Evolutionary conservation across 805 yeast genomes (phyloP).

Genomic region (Isabelozyma heimii): DNA sequence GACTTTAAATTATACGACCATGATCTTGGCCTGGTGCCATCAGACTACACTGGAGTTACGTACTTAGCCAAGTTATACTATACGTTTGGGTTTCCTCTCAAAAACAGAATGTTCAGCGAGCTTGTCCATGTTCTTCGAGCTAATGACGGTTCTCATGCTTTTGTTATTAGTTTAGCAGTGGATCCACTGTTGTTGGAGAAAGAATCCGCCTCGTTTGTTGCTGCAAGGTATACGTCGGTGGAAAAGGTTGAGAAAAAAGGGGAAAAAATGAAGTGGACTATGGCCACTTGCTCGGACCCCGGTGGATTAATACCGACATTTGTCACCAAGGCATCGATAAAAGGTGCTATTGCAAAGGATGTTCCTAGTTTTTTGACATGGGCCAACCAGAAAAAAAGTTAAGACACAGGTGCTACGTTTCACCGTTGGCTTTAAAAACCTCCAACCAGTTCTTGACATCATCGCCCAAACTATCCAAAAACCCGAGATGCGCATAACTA

Average conservation of each 20-base stretch:
- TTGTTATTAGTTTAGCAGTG: slow-evolving; percentile 32
- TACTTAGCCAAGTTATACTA: slow-evolving; percentile 33
- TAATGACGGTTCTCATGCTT: slow-evolving; percentile 12
- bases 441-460: slow-evolving; percentile 42
- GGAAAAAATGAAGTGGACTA: slow-evolving; percentile 27
- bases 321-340: slow-evolving; percentile 27
- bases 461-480: slow-evolving; percentile 40
- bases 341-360: slow-evolving; percentile 37
- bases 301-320: slow-evolving; percentile 39
- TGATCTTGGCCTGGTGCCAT: slow-evolving; percentile 7
- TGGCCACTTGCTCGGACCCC: slow-evolving; percentile 40
- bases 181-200: slow-evolving; percentile 21
- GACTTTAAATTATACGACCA: slow-evolving; percentile 19
- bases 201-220: slow-evolving; percentile 15
- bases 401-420: slow-evolving; percentile 6
- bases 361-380: slow-evolving; percentile 38
- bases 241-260: slow-evolving; percentile 33
- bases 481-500: slow-evolving; percentile 33
- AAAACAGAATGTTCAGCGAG: slow-evolving; percentile 34
- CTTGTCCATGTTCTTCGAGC: slow-evolving; percentile 25
- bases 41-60: slow-evolving; percentile 12
- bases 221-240: slow-evolving; percentile 35
- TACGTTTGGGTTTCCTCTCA: slow-evolving; percentile 35
- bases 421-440: slow-evolving; percentile 18
- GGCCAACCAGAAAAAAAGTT: slow-evolving; percentile 9